Base-by-base conservation (phyloP, 2,329 filamentous ascomycete species). In the Trematosphaeria pertusa region DNA sequence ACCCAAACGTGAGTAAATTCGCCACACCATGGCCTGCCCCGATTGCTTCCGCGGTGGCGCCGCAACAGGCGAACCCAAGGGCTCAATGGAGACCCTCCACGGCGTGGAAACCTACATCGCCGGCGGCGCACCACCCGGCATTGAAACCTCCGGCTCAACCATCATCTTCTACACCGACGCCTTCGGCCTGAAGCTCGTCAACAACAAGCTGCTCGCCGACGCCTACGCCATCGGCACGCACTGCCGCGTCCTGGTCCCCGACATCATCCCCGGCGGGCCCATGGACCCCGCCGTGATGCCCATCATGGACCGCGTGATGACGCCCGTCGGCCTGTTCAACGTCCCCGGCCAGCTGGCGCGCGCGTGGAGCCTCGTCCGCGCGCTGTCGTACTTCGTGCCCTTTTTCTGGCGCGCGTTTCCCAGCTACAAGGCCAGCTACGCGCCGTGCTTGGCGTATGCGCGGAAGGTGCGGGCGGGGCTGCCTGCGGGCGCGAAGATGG, bases 141-240 rank as follows among this genome's bases (percentile, higher is more conserved):
- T 31, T 2, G 19, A 43, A 8, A 39, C 50, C 4, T 43, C 58
- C 3, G 33, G 15, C 4, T 50, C 48, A 5, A 60, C 57, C 4
- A 58, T 65, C 47, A 54, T 65, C 42, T 51, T 52, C 47, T 56
- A 45, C 49, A 59, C 59, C 15, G 62, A 65, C 39, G 59, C 54
- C 35, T 62, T 65, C 31, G 62, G 59, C n/a, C 55, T 60, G 33
- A 28, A 32, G 2, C 51, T 65, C 17, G 43, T 55, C 28, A 65
- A 65, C 51, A 62, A 59, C 51, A 50, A 55, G 14, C 47, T 65
- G 28, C 53, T 65, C 32, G 59, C 62, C 20, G 62, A 65, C 44
- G 50, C 53, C 5, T 58, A 59, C 31, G 54, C 57, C n/a, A 15
- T 38, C 4, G 38, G 30, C 9, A 58, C 52, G 1, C 48, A 46